phyloP scores from a whole-genome alignment of 1,139 yeast species.

The Suhomyces maxii region DNA sequence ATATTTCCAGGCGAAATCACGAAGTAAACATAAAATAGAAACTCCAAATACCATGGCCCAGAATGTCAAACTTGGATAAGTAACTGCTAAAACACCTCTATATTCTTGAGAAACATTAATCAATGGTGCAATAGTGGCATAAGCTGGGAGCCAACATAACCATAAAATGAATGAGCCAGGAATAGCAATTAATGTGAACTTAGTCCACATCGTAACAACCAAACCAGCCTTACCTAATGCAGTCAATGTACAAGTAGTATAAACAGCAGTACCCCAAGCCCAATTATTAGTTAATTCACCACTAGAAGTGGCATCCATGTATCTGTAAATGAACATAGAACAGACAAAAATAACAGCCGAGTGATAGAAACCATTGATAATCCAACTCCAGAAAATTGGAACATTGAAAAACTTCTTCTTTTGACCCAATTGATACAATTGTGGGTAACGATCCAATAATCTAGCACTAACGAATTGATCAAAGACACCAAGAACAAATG shows the following conservation, averaged over 20 bases:
- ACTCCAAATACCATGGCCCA: constrained; percentile 84
- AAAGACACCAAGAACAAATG: constrained; percentile 92
- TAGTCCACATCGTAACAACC: constrained; percentile 92
- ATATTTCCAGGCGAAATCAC: constrained; percentile 94
- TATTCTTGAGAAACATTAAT: constrained; percentile 83
- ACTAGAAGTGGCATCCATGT: constrained; percentile 62
- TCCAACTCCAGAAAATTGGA: constrained; percentile 96
- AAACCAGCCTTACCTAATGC: constrained; percentile 95
- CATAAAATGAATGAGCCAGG: constrained; percentile 90
- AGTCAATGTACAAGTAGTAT: constrained; percentile 83
- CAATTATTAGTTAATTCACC: constrained; percentile 88
- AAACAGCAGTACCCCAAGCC: constrained; percentile 93
- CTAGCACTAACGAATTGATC: constrained; percentile 95
- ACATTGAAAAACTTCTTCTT: constrained; percentile 86
- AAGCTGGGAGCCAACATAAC: constrained; percentile 85
- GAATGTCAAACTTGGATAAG: constrained; percentile 76
- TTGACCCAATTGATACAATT: constrained; percentile 88
- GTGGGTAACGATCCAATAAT: constrained; percentile 87
- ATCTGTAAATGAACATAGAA: constrained; percentile 64
- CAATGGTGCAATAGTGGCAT: constrained; percentile 81
- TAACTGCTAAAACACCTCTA: constrained; percentile 71
- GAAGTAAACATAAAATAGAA: constrained; percentile 71
- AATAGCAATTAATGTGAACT: constrained; percentile 85
- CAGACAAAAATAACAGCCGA: constrained; percentile 83
- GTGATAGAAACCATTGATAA: constrained; percentile 90